phyloP scores from a whole-genome alignment of 1,284 basidiomycete genomes.

The Tylopilus sp. region DNA sequence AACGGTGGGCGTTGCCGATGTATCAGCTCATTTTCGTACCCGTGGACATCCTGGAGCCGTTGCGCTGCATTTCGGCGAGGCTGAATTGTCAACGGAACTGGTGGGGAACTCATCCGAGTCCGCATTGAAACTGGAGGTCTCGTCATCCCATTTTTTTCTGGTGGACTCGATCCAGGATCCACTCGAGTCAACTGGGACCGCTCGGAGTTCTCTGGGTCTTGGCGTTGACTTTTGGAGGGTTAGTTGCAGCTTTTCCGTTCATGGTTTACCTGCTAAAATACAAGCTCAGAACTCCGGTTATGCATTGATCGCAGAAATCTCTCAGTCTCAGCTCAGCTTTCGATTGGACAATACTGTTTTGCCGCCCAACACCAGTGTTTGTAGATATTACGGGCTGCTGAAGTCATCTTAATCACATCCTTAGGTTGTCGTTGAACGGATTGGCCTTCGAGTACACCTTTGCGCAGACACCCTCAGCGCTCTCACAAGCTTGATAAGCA shows the following conservation, averaged over 20 bases:
- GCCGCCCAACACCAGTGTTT: slow-evolving; percentile 41
- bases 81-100: slow-evolving; percentile 68
- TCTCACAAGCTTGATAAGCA: slow-evolving; percentile 48
- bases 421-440: slow-evolving; percentile 48
- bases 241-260: slow-evolving; percentile 20
- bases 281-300: slow-evolving; percentile 51
- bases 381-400: slow-evolving; percentile 11
- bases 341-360: slow-evolving; percentile 31
- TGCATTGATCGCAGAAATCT: slow-evolving; percentile 62
- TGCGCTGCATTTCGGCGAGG: slow-evolving; percentile 61
- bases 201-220: slow-evolving; percentile 28
- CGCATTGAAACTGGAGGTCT: slow-evolving; percentile 48
- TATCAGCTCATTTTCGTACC: slow-evolving; percentile 62
- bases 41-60: slow-evolving; percentile 61
- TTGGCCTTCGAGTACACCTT: slow-evolving; percentile 52
- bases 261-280: slow-evolving; percentile 13
- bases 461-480: slow-evolving; percentile 66
- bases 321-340: slow-evolving; percentile 44
- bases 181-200: slow-evolving; percentile 20
- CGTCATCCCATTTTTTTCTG: slow-evolving; percentile 52
- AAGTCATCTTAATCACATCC: slow-evolving; percentile 2
- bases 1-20: slow-evolving; percentile 62
- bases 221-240: slow-evolving; percentile 71
- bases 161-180: slow-evolving; percentile 56
- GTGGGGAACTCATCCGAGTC: slow-evolving; percentile 61